Conservation (phyloP, 208 protist genomes). For the Leishmania martiniquensis region DNA sequence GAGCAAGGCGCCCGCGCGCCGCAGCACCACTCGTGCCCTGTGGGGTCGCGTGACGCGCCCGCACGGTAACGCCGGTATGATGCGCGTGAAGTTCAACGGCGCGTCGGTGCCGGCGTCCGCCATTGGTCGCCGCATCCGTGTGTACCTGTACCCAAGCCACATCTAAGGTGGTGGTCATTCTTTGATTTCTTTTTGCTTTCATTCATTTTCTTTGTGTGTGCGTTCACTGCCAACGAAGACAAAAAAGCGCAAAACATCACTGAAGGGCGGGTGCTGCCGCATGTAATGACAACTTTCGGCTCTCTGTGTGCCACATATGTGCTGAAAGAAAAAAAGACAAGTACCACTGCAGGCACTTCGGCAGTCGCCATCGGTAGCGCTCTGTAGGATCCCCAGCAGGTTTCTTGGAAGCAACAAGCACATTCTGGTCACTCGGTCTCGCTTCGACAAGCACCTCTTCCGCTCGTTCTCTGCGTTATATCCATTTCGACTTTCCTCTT, state of each 20-base stretch:
- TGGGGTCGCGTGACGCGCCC: constrained; percentile 97
- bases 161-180: constrained; percentile 85
- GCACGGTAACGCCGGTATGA: constrained; percentile 97
- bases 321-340: background rate
- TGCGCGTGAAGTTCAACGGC: constrained; percentile 98
- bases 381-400: background rate
- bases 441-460: background rate
- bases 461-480: background rate
- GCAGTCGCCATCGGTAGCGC: background rate
- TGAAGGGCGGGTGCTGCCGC: background rate
- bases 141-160: constrained; percentile 98
- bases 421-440: background rate
- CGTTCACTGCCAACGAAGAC: background rate
- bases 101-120: constrained; percentile 95
- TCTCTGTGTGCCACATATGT: background rate
- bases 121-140: constrained; percentile 95
- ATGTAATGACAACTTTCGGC: background rate
- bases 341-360: background rate
- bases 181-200: constrained; percentile 10
- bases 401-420: background rate
- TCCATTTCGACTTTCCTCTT: background rate
- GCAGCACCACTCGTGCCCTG: constrained; percentile 94
- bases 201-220: constrained; percentile 13
- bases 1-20: constrained; percentile 88
- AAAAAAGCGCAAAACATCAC: background rate